Evolutionary conservation across 2,329 filamentous ascomycete species (phyloP).

Genomic region (Teratosphaeria gauchensis): DNA sequence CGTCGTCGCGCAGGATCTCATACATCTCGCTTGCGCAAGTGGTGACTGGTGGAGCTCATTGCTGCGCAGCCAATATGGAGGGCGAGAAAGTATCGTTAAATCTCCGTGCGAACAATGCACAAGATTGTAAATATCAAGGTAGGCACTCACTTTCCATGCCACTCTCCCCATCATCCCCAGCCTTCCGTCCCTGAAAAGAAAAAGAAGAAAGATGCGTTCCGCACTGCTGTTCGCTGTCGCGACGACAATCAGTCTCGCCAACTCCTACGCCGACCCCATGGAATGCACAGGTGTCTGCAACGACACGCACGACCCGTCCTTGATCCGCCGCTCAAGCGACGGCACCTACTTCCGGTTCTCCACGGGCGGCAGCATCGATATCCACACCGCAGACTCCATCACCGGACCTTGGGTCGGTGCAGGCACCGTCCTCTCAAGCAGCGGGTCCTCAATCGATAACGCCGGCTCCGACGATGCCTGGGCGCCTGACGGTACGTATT

Average conservation of each 20-base stretch:
- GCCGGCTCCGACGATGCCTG: slow-evolving; percentile 41
- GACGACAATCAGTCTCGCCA: not conserved
- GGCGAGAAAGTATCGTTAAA: not conserved
- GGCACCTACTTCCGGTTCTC: slow-evolving; percentile 46
- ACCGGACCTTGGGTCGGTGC: slow-evolving; percentile 43
- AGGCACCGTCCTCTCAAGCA: slow-evolving; percentile 37
- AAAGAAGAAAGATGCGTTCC: not conserved
- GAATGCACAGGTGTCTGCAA: slow-evolving; percentile 33
- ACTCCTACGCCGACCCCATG: slow-evolving; percentile 31
- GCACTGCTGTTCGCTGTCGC: not conserved
- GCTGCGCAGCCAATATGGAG: not conserved
- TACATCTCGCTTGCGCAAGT: not conserved
- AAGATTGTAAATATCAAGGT: not conserved
- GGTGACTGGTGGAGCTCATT: not conserved
- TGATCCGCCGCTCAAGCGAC: slow-evolving; percentile 39
- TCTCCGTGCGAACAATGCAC: not conserved
- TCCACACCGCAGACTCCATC: slow-evolving; percentile 39
- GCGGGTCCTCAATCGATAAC: slow-evolving; percentile 34
- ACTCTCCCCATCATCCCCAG: not conserved
- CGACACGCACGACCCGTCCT: slow-evolving; percentile 40
- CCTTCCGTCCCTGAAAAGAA: too few species aligned
- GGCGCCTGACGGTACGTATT: slow-evolving; percentile 45
- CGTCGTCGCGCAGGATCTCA: not conserved
- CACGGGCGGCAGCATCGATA: slow-evolving; percentile 41
- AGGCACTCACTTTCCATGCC: not conserved